These are phyloP conservation scores for Leptographium radiaticola DNA, from an alignment of 2,329 filamentous ascomycete species.

Conservation along the genomic window DNA sequence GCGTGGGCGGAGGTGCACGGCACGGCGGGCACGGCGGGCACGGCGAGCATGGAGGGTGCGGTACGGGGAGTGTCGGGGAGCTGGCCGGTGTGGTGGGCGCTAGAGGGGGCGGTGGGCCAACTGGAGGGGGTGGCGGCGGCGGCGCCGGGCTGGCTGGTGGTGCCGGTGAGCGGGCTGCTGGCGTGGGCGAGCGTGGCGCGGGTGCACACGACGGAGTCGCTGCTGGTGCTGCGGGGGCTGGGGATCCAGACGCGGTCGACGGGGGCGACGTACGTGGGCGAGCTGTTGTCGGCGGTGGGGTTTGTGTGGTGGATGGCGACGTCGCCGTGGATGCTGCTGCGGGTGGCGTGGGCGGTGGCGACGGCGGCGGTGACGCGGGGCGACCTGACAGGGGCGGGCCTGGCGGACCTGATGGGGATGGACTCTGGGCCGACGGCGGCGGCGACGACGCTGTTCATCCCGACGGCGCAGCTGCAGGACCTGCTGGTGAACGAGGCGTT, in stretches of 20 bases:
- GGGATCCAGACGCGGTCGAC: slow-evolving; percentile 79
- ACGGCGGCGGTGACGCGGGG: neutral
- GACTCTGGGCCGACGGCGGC: slow-evolving; percentile 18
- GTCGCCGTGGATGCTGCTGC: slow-evolving; percentile 8
- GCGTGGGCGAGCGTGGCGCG: slow-evolving; percentile 33
- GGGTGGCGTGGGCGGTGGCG: neutral
- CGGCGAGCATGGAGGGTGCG: too few species aligned
- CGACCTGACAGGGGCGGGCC: neutral
- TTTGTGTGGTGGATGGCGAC: slow-evolving; percentile 21
- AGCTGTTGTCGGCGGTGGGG: slow-evolving; percentile 7
- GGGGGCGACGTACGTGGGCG: slow-evolving; percentile 48
- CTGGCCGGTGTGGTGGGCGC: slow-evolving; percentile 16
- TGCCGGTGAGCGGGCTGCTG: slow-evolving; percentile 22
- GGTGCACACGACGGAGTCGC: slow-evolving; percentile 57
- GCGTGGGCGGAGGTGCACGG: neutral
- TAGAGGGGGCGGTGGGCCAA: too few species aligned
- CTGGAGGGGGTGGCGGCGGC: slow-evolving; percentile 17
- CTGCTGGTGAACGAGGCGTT: slow-evolving; percentile 94
- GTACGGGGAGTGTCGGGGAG: slow-evolving; percentile 7
- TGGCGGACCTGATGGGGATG: neutral
- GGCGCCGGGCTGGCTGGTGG: slow-evolving; percentile 23
- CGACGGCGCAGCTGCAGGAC: slow-evolving; percentile 83
- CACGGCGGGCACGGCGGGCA: too few species aligned
- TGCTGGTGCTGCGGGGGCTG: slow-evolving; percentile 77
- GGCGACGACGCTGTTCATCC: slow-evolving; percentile 46